Evolutionary conservation across 805 yeast genomes (phyloP).

Genomic region (Zygosaccharomyces gambellarensis): DNA sequence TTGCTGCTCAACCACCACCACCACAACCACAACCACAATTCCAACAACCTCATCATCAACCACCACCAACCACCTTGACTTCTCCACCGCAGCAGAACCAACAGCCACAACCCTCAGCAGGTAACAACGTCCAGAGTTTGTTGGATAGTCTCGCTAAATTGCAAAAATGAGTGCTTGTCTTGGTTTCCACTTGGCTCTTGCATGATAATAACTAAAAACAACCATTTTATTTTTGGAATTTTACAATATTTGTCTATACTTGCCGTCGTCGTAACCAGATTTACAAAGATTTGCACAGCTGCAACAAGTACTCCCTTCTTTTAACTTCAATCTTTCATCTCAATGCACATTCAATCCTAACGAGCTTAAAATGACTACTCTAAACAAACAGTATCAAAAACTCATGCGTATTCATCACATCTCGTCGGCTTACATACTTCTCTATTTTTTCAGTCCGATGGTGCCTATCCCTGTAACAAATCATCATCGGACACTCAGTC

Average conservation of each 20-base stretch:
- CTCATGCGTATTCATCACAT: not conserved
- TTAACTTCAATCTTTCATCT: not conserved
- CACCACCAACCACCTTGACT: conserved; percentile 16
- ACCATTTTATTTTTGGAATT: not conserved
- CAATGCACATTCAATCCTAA: not conserved
- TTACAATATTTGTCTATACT: conserved; percentile 3
- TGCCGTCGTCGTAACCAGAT: conserved; percentile 5
- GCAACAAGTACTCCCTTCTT: not conserved
- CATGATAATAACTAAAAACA: not conserved
- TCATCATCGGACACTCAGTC: not conserved
- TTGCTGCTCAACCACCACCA: conserved; percentile 13
- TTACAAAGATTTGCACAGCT: conserved; percentile 1
- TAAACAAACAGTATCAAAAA: not conserved
- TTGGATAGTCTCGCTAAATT: conserved; percentile 38
- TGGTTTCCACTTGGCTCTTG: conserved; percentile 8
- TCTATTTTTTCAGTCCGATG: not conserved
- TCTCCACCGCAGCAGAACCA: conserved; percentile 18
- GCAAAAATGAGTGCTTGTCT: conserved; percentile 26
- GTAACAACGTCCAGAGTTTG: conserved; percentile 36
- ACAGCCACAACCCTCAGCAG: conserved; percentile 24
- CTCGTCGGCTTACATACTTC: not conserved
- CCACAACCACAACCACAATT: conserved; percentile 15
- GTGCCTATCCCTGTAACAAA: not conserved
- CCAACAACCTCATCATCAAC: conserved; percentile 12
- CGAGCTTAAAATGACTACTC: not conserved